Evolutionary conservation across 805 yeast species (phyloP).

Genomic region (Cyberlindnera euphorbiae): DNA sequence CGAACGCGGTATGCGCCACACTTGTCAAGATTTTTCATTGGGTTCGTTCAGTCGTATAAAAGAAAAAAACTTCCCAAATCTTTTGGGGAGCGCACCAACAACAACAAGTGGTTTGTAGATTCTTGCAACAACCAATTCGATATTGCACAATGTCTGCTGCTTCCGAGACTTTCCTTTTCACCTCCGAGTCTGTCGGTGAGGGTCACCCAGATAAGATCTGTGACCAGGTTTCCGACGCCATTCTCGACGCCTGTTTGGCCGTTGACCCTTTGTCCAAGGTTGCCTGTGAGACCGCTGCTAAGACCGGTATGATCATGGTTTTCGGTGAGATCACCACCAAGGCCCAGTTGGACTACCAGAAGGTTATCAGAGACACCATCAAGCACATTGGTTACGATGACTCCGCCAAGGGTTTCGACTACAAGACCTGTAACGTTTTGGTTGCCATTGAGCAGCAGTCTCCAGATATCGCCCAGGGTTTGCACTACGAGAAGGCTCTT

Average conservation of each 20-base stretch:
- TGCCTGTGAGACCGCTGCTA: constrained; percentile 98
- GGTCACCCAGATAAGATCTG: constrained; percentile 96
- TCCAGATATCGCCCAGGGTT: constrained; percentile 98
- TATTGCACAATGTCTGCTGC: constrained; percentile 23
- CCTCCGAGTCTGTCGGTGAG: constrained; percentile 91
- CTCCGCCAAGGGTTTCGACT: constrained; percentile 95
- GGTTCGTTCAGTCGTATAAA: background rate
- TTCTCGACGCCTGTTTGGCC: constrained; percentile 93
- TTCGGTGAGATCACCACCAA: constrained; percentile 99
- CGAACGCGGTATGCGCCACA: background rate
- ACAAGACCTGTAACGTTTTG: constrained; percentile 97
- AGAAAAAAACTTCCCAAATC: background rate
- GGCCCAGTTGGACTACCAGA: constrained; percentile 93
- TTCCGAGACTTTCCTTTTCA: constrained; percentile 52
- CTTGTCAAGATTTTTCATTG: too few species aligned
- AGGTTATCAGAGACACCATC: constrained; percentile 96
- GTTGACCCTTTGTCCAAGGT: constrained; percentile 97
- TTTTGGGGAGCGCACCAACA: background rate
- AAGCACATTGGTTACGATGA: constrained; percentile 97
- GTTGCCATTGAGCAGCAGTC: constrained; percentile 99
- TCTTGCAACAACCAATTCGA: too few species aligned
- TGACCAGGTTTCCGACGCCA: constrained; percentile 98
- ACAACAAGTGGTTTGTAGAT: constrained; percentile 11
- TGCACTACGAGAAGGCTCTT: constrained; percentile 90
- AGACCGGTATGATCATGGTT: constrained; percentile 99